Percentiles rank a stretch among this genome's conserved stretches.
Conservation (phyloP, 2,329 filamentous ascomycete genomes). For the Cercospora sojina region DNA sequence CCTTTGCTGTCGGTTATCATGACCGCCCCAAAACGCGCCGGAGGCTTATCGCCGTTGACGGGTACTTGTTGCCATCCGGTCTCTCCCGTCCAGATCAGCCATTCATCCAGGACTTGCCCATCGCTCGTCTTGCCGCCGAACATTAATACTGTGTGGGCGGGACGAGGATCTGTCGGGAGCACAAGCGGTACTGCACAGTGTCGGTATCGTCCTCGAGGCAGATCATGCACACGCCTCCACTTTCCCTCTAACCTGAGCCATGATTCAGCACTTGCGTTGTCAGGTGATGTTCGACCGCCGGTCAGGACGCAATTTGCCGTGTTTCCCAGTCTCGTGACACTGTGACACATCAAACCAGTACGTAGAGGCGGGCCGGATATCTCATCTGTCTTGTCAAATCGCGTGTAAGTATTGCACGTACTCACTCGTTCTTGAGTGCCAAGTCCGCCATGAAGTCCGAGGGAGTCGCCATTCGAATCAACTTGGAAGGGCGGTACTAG, state of each 20-base stretch:
- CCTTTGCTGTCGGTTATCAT: slow-evolving; percentile 47
- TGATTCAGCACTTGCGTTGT: slow-evolving; percentile 66
- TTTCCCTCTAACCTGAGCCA: slow-evolving; percentile 65
- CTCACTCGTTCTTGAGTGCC: slow-evolving; percentile 50
- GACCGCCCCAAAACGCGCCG: slow-evolving; percentile 57
- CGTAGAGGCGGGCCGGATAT: slow-evolving; percentile 35
- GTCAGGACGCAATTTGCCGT: slow-evolving; percentile 60
- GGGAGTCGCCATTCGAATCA: slow-evolving; percentile 31
- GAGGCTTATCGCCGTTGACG: slow-evolving; percentile 38
- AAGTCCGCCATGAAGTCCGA: slow-evolving; percentile 48
- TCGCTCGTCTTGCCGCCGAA: slow-evolving; percentile 49
- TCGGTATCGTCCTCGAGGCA: slow-evolving; percentile 72
- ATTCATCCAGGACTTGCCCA: slow-evolving; percentile 45
- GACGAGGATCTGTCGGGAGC: slow-evolving; percentile 33
- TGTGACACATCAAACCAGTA: slow-evolving; percentile 66
- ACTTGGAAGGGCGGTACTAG: slow-evolving; percentile 37
- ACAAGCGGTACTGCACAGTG: slow-evolving; percentile 62
- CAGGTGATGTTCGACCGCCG: slow-evolving; percentile 77
- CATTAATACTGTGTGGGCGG: slow-evolving; percentile 42
- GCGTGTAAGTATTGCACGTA: slow-evolving; percentile 48
- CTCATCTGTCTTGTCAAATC: slow-evolving; percentile 27
- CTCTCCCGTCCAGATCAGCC: slow-evolving; percentile 48
- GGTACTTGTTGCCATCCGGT: slow-evolving; percentile 53
- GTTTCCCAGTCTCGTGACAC: slow-evolving; percentile 64
- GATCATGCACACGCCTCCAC: slow-evolving; percentile 65